Base-by-base conservation (phyloP, 257 asterid species). In the Paulownia fortunei region DNA sequence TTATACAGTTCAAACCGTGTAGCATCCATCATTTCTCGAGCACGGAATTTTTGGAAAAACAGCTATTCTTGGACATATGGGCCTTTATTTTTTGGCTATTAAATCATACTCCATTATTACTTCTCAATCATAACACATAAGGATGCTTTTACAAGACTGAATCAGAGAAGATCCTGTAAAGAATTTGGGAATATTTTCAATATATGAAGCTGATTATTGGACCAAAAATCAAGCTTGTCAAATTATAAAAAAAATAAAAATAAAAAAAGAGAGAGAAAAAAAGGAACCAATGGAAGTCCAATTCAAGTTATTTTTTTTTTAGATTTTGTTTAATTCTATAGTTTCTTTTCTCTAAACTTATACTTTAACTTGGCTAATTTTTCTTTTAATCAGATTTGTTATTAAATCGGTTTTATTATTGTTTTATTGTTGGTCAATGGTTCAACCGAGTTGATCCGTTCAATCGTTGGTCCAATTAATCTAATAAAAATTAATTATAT, bases 11-110 rank as follows among this genome's bases (percentile, higher is more conserved):
- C 44, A 78, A 85, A 80, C 72, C 62, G 81, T 32, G 24, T 44
- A 80, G 68, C 56, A 55, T 74, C 82, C 86, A 86, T 88, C 86
- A 86, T 85, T 85, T 84, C 73, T 52, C 71, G 60, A 69, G 80
- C 89, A 79, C 47, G 77, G 23, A 70, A 46, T 69, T 82, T n/a
- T 44, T 44, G 86, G 73, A 76, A 42, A 80, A 74, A 71, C 72
- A 67, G 74, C 83, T 67, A 37, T 76, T 79, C 63, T 62, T 58
- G 64, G 78, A 79, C 89, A 84, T 73, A 74, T 39, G 81, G 82
- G 77, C 74, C 85, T 75, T 41, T 54, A 2, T 32, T 54, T 73
- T 23, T 34, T 63, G 42, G 52, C 64, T 49, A 59, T n/a, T 83
- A 73, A 58, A 80, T 77, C 76, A 79, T 76, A 54, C 7, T 69